Base-by-base conservation (phyloP, 495 filamentous ascomycete species). In the Podospora comata region DNA sequence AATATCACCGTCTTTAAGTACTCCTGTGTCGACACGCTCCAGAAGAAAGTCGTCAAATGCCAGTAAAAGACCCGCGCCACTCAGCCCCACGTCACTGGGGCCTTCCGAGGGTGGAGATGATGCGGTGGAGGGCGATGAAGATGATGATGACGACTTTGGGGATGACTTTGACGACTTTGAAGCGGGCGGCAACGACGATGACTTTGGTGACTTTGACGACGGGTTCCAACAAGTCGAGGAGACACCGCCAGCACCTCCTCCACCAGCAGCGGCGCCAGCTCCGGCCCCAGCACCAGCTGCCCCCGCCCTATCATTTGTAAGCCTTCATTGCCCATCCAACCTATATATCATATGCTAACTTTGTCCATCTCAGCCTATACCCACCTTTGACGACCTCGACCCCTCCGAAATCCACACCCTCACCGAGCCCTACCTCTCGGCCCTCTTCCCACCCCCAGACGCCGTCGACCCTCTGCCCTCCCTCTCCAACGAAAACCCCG, bases 111-210 rank as follows among this genome's bases (percentile, higher is more conserved):
- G 27, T 23, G 53, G 32, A 16, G 62, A 27, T 19, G 57, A 67
- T 56, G 59, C 28, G 9, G 65, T 60, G 32, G 39, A 78, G 61
- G 79, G 77, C 67, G 78, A 80, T 63, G 78, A 78, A 26, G 55
- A 77, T 64, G 81, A 79, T 53, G 78, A 81, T 26, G 85, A 82
- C 20, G 85, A 82, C 20, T 90, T 90, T 80, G 91, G 90, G 67
- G 94, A 95, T 74, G 94, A 96, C 68, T 97, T 98, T 86, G 95
- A 97, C 78, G 94, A 97, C 73, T 97, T 98, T 76, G 93, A 94
- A 75, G 93, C 92, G 76, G 91, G 89, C 55, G 86, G 85, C 64
- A 88, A 89, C 65, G 86, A 87, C 70, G 87, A 84, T 69, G 93
- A 95, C 78, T 94, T 94, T 84, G 92, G 88, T 62, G 93, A 96